Evolutionary conservation across 2,329 filamentous ascomycete species (phyloP).

Genomic region (Trichoderma koningii): DNA sequence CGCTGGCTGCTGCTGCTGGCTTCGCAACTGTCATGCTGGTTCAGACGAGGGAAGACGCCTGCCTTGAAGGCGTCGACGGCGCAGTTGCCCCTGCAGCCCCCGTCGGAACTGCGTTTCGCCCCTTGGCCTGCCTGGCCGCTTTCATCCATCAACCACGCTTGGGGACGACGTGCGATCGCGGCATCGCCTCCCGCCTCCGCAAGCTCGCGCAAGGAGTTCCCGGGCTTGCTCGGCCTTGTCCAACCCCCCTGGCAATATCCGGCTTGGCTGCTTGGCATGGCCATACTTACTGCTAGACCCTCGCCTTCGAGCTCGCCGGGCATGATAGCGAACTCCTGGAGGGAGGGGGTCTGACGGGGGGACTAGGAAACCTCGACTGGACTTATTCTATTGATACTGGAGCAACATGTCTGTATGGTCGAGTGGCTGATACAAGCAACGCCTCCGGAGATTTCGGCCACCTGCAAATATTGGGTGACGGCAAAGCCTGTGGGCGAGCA

Average conservation of each 20-base stretch:
- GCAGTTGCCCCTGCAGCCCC: slow-evolving; percentile 7
- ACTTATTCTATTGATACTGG: neutral
- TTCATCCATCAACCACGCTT: slow-evolving; percentile 5
- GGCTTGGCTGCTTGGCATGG: slow-evolving; percentile 12
- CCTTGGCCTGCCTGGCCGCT: slow-evolving; percentile 19
- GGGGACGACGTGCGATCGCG: slow-evolving; percentile 8
- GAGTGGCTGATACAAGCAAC: neutral
- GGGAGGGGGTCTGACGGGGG: neutral
- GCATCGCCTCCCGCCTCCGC: slow-evolving; percentile 12
- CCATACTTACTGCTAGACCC: neutral
- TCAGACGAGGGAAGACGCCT: neutral
- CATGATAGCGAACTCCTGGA: neutral
- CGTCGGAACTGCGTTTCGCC: slow-evolving; percentile 18
- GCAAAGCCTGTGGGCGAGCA: neutral
- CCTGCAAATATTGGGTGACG: slow-evolving; percentile 4
- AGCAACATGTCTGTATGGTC: neutral
- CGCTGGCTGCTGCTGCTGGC: neutral
- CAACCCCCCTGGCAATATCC: slow-evolving; percentile 4
- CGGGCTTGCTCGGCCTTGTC: neutral
- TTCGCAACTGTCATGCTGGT: neutral
- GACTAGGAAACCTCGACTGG: neutral
- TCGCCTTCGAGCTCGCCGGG: neutral
- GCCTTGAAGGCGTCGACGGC: slow-evolving; percentile 19
- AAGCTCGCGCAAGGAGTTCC: neutral
- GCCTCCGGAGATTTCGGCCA: neutral